Percentiles rank a stretch among this genome's conserved stretches.
phyloP scores from a whole-genome alignment of 208 protist genomes.

The Porcisia deanei region DNA sequence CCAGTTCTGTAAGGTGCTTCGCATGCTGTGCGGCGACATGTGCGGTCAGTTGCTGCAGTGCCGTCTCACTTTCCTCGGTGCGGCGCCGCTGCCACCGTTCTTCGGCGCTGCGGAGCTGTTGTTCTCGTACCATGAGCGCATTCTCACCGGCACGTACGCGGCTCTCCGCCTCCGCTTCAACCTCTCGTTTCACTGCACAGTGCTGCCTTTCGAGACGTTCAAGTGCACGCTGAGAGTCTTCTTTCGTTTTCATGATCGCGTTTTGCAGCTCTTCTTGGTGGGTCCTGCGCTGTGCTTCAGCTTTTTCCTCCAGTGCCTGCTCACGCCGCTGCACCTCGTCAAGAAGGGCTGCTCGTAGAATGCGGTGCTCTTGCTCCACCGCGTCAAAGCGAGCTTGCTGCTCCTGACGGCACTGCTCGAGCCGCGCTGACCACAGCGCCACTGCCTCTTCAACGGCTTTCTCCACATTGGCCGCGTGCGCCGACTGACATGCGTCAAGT shows the following conservation, averaged over 20 bases:
- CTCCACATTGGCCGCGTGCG: slow-evolving; percentile 10
- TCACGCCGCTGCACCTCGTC: slow-evolving; percentile 27
- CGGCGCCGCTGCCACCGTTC: slow-evolving; percentile 11
- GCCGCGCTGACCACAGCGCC: slow-evolving; percentile 11
- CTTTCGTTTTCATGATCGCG: slow-evolving; percentile 15
- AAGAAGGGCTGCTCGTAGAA: slow-evolving; percentile 20
- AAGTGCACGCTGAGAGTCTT: slow-evolving; percentile 19
- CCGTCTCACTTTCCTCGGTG: not conserved
- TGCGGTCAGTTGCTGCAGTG: slow-evolving; percentile 7
- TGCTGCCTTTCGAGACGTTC: slow-evolving; percentile 19
- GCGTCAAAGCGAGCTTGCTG: slow-evolving; percentile 10
- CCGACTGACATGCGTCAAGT: slow-evolving; percentile 17
- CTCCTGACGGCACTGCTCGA: slow-evolving; percentile 13
- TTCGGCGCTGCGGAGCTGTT: slow-evolving; percentile 3
- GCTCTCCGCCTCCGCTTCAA: not conserved
- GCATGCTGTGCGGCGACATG: slow-evolving; percentile 13
- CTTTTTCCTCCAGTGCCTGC: slow-evolving; percentile 25
- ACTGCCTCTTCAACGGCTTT: slow-evolving; percentile 13
- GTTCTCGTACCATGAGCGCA: slow-evolving; percentile 22
- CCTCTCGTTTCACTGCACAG: not conserved
- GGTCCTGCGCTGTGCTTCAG: slow-evolving; percentile 21
- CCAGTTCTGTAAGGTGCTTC: slow-evolving; percentile 11
- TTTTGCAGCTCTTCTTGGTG: slow-evolving; percentile 32
- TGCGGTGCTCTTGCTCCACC: slow-evolving; percentile 28
- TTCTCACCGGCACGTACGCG: slow-evolving; percentile 21